A percentile compares a stretch with the other conserved stretches of the same genome.
These are phyloP conservation scores for Fagopyrum tataricum DNA, from an alignment of 148 eudicot species.

Conservation along the genomic window DNA sequence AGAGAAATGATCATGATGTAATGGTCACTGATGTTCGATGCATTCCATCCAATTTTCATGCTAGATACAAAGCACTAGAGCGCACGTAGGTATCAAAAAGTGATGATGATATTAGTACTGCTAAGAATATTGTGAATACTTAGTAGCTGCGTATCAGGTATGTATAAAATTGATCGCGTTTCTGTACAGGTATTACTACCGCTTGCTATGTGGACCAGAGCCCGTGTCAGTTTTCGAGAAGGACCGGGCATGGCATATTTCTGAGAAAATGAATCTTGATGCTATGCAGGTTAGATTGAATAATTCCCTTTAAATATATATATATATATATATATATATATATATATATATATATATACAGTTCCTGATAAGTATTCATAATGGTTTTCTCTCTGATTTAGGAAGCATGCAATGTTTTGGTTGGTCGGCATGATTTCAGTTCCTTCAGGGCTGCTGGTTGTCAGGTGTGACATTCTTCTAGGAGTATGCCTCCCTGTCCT, in stretches of 20 bases:
- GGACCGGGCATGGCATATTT: conserved; percentile 93
- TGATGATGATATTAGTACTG: neutral
- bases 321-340: no score
- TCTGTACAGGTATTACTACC: conserved; percentile 75
- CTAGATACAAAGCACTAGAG: conserved; percentile 90
- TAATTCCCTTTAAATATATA: neutral
- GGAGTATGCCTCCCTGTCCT: neutral
- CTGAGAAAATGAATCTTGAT: conserved; percentile 63
- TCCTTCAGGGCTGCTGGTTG: conserved; percentile 93
- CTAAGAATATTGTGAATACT: neutral
- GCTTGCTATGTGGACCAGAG: conserved; percentile 72
- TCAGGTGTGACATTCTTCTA: conserved; percentile 40
- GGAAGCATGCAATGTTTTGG: conserved; percentile 87
- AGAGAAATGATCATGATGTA: conserved; percentile 76
- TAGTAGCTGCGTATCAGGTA: conserved; percentile 2
- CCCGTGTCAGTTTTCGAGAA: conserved; percentile 71
- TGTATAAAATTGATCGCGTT: neutral
- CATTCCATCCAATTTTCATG: conserved; percentile 79
- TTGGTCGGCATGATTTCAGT: conserved; percentile 88
- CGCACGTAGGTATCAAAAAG: conserved; percentile 83
- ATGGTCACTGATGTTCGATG: conserved; percentile 63
- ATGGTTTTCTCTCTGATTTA: conserved; percentile 19
- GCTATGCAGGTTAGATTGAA: conserved; percentile 66
- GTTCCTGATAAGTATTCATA: conserved; percentile 11
- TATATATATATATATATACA: neutral